These are phyloP conservation scores for Begonia loranthoides DNA, from an alignment of 306 rosid genomes.

Conservation along the genomic window DNA sequence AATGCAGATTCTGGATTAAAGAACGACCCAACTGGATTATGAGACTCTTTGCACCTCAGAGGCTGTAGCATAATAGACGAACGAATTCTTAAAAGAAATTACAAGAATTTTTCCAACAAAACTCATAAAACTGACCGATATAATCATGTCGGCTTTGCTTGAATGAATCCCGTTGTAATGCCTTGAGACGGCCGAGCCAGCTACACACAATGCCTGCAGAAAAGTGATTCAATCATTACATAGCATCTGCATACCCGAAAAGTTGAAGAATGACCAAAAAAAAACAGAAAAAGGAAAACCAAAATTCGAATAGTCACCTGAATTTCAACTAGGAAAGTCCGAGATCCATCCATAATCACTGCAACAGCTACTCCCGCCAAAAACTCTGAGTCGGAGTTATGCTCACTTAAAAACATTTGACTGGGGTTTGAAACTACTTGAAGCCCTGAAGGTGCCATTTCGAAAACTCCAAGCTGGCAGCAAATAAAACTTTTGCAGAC, in stretches of 20 bases:
- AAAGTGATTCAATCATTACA: conserved; percentile 2
- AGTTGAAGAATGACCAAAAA: too few species aligned
- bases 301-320: conserved; percentile 44
- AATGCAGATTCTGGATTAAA: too few species aligned
- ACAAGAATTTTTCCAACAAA: conserved; percentile 5
- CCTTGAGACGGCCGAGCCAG: conserved; percentile 21
- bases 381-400: conserved; percentile 45
- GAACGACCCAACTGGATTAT: too few species aligned
- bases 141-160: conserved; percentile 68
- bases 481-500: conserved; percentile 8
- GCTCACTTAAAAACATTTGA: conserved; percentile 68
- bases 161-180: conserved; percentile 48
- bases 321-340: conserved; percentile 75
- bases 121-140: conserved; percentile 51
- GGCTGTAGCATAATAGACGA: too few species aligned
- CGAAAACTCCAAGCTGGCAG: conserved; percentile 85
- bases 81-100: too few species aligned
- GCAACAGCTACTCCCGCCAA: conserved; percentile 80
- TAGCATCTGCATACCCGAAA: not conserved
- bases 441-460: conserved; percentile 70
- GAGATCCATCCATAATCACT: conserved; percentile 85
- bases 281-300: too few species aligned
- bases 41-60: too few species aligned
- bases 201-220: conserved; percentile 65
- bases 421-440: conserved; percentile 61